Evolutionary conservation across 2,329 filamentous ascomycete genomes (phyloP), one percentile per base, ranked within the genome.

Genomic region (Zelopaecilomyces penicillatus): DNA sequence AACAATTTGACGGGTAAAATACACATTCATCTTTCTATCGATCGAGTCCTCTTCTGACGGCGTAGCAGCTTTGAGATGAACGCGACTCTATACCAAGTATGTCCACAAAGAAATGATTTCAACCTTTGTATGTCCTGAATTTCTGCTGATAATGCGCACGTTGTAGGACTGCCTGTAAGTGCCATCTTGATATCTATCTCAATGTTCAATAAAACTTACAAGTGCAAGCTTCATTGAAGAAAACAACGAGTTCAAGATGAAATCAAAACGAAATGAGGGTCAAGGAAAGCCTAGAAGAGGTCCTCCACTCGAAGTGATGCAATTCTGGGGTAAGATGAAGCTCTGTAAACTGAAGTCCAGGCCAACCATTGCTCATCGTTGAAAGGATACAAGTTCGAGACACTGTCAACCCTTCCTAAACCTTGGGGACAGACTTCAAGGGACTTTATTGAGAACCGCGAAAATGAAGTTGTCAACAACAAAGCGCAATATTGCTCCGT

Each of bases 401-500:
- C 87, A 0, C 66, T 98, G 2, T 81, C 83, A 5, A 82, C 93
- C 2, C 68, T 97, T 4, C 82, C 87, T 3, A 68, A 74, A 3
- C 76, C 83, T 1, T 96, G 90, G 82, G 81, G 76, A 43, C 77
- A 84, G 45, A 83, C 80, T 0, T 69, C 81, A 1, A 78, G 87
- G 45, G 82, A 86, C 1, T 80, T 82, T 47, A 96, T 98, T 50
- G 90, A 95, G 60, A 69, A 67, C 45, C 80, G 93, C 29, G 80
- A 85, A 37, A 63, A 79, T 3, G 72, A 84, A 44, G 58, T 82
- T 6, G 90, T 96, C 41, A 90, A 83, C 62, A 98, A 97, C 62
- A 81, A 89, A 58, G 85, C 87, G 1, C 93, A 98, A 60, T 97
- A 97, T 69, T 98, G 93, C 68, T 96, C 90, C 3, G 79, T 98